Base-by-base conservation (phyloP, 805 yeast genomes). In the Pichia pseudocactophila region DNA sequence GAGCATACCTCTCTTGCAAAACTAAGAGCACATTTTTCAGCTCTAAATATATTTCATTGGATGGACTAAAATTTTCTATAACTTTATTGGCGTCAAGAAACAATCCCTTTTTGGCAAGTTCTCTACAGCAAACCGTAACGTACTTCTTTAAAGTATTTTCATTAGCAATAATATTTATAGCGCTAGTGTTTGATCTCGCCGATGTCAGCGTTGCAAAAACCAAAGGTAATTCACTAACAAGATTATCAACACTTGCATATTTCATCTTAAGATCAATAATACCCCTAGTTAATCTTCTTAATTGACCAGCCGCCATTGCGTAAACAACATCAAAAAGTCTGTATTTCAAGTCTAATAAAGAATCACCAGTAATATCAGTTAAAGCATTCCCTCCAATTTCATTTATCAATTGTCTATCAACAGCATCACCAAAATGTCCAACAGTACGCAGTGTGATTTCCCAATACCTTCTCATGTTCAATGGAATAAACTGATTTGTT, bases 81-180 rank as follows among this genome's bases (percentile, higher is more conserved):
- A 63, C 8, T 9, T 45, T 49, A 27, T 53, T 57, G 3, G 64
- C 61, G 39, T 57, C 53, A 36, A 57, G 52, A 31, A 53, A 60
- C 16, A 44, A 44, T 3, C 49, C 47, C 18, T 45, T 37, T 37
- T 44, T 39, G 30, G 51, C 54, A 12, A 57, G 44, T 39, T 50
- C 46, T 17, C 43, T 37, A 25, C 57, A 44, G 38, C 57, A 57
- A 10, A 34, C 35, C 30, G 50, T 49, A 36, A 59, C 42, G 41
- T 55, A 59, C 10, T 53, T 44, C 22, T 48, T 17, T 5, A 52
- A 42, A 10, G 55, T n/a, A 35, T 49, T 49, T 34, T 55, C 50
- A 31, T 49, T 46, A 31, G 51, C 50, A 16, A 49, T 37, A 1
- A 52, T 49, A 12, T 55, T 54, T 15, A 43, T 39, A 1, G 47